Evolutionary conservation across 2,329 filamentous ascomycete genomes (phyloP).

Genomic region (Phymatotrichopsis omnivora): DNA sequence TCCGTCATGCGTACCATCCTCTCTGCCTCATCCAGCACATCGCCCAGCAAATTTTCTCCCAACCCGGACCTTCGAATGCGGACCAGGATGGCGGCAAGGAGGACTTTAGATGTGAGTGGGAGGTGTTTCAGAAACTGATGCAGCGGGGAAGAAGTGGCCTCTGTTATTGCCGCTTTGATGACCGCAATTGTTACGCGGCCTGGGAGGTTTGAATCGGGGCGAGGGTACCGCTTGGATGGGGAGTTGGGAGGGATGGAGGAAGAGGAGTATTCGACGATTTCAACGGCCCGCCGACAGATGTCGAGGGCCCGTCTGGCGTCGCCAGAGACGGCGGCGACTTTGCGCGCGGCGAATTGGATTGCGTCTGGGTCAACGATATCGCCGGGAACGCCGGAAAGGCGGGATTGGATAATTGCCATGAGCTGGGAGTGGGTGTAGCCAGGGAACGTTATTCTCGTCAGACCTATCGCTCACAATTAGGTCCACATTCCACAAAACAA

Average conservation of each 20-base stretch:
- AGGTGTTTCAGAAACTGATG: slow-evolving; percentile 79
- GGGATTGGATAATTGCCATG: slow-evolving; percentile 94
- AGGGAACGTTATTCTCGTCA: slow-evolving; percentile 92
- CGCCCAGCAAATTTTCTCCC: slow-evolving; percentile 76
- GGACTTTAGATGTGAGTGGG: slow-evolving; percentile 70
- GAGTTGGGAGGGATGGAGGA: slow-evolving; percentile 36
- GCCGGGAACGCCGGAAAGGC: slow-evolving; percentile 75
- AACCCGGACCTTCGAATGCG: slow-evolving; percentile 74
- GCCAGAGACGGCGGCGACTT: slow-evolving; percentile 91
- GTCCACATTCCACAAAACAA: not conserved
- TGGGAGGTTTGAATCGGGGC: slow-evolving; percentile 19
- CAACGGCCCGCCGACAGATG: slow-evolving; percentile 88
- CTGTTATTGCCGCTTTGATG: slow-evolving; percentile 86
- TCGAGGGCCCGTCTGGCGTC: slow-evolving; percentile 87
- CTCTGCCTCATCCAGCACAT: slow-evolving; percentile 78
- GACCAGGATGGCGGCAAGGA: slow-evolving; percentile 71
- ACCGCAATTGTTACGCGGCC: slow-evolving; percentile 77
- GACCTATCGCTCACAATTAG: slow-evolving; percentile 38
- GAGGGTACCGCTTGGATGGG: slow-evolving; percentile 47
- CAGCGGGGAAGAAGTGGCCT: slow-evolving; percentile 84
- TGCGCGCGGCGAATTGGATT: slow-evolving; percentile 89
- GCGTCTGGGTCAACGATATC: slow-evolving; percentile 88
- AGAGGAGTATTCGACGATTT: slow-evolving; percentile 62
- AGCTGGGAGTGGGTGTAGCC: slow-evolving; percentile 96
- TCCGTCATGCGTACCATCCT: slow-evolving; percentile 53